Evolutionary conservation across 768 basidiomycete genomes (phyloP).

Genomic region (Suillus subaureus): DNA sequence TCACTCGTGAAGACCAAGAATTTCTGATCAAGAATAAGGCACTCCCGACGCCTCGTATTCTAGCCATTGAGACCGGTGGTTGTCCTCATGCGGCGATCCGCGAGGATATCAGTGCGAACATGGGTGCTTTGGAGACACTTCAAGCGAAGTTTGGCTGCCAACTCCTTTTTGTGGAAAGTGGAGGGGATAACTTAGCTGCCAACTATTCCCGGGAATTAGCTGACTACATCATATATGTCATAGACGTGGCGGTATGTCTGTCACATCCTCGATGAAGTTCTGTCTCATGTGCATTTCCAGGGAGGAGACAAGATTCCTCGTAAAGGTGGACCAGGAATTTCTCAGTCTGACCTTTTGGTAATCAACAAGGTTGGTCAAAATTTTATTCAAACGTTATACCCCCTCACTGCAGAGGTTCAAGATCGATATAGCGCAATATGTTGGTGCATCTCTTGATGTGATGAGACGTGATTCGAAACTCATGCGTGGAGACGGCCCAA

Average conservation of each 20-base stretch:
- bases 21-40: slow-evolving; percentile 94
- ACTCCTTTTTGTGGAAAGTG: slow-evolving; percentile 92
- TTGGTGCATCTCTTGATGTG: slow-evolving; percentile 89
- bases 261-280: slow-evolving; percentile 1
- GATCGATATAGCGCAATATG: slow-evolving; percentile 93
- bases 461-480: slow-evolving; percentile 92
- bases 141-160: slow-evolving; percentile 92
- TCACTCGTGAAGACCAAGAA: slow-evolving; percentile 97
- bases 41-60: slow-evolving; percentile 80
- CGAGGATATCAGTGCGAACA: slow-evolving; percentile 97
- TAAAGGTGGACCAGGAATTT: slow-evolving; percentile 98
- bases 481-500: slow-evolving; percentile 95
- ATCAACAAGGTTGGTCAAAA: slow-evolving; percentile 79
- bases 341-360: slow-evolving; percentile 91
- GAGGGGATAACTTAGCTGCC: slow-evolving; percentile 95
- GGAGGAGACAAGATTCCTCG: slow-evolving; percentile 98
- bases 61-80: slow-evolving; percentile 97
- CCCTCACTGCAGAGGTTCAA: slow-evolving; percentile 31
- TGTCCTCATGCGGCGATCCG: slow-evolving; percentile 98
- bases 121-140: slow-evolving; percentile 92
- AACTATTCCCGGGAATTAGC: slow-evolving; percentile 97
- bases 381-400: background rate
- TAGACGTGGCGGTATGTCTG: slow-evolving; percentile 73
- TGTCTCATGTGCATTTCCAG: slow-evolving; percentile 38
- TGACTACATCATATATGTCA: slow-evolving; percentile 96